phyloP scores from a whole-genome alignment of 371 early-diverging fungal genomes.

The Chytridium lagenaria region DNA sequence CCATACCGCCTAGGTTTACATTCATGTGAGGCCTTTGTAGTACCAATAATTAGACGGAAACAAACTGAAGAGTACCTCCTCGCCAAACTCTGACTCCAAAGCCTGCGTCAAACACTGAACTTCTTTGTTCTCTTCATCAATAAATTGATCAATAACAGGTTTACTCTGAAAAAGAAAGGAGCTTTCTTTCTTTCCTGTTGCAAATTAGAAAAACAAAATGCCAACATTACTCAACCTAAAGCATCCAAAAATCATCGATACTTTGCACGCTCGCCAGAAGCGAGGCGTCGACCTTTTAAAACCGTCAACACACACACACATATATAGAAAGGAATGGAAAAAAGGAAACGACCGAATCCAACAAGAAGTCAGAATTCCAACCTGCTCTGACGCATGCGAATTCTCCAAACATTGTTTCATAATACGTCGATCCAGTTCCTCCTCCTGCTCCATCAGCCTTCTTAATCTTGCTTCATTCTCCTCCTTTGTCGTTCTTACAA shows the following conservation, averaged over 20 bases:
- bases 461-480: not conserved
- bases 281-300: not conserved
- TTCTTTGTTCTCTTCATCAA: not conserved
- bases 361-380: not conserved
- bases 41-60: too few relatives aligned
- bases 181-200: not conserved
- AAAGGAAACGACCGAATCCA: not conserved
- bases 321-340: not conserved
- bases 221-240: not conserved
- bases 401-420: slow-evolving; percentile 1
- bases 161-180: not conserved
- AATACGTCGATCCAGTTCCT: not conserved
- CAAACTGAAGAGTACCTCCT: too few relatives aligned
- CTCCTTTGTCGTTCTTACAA: not conserved
- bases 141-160: not conserved
- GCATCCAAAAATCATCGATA: not conserved
- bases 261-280: not conserved
- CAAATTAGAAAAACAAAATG: not conserved
- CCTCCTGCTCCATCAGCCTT: not conserved
- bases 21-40: too few relatives aligned
- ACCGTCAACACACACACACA: too few relatives aligned
- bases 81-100: not conserved
- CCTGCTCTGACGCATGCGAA: not conserved
- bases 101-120: not conserved
- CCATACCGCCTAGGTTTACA: too few relatives aligned